phyloP scores from a whole-genome alignment of 2,329 filamentous ascomycete species.

The Triangularia setosa region DNA sequence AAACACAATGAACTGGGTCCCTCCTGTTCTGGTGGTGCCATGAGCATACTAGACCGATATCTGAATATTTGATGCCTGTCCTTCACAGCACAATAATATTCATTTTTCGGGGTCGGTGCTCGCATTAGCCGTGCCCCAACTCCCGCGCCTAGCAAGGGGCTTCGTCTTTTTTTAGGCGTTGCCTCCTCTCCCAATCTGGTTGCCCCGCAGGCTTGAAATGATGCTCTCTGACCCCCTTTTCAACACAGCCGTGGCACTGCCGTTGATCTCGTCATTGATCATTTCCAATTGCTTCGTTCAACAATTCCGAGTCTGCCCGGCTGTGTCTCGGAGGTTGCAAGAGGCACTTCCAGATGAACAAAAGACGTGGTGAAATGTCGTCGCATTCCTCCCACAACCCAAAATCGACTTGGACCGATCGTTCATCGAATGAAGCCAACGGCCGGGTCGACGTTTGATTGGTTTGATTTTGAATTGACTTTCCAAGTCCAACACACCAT shows the following conservation, averaged over 20 bases:
- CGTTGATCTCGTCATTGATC: not conserved
- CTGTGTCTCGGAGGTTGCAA: constrained; percentile 6
- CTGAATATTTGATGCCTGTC: too few relatives aligned
- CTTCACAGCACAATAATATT: not conserved
- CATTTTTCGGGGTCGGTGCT: not conserved
- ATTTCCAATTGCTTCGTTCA: not conserved
- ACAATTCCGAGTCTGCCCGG: not conserved
- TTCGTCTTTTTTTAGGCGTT: constrained; percentile 7
- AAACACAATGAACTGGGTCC: not conserved
- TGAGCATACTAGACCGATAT: too few relatives aligned
- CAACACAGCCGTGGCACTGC: not conserved
- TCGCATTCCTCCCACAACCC: constrained; percentile 5
- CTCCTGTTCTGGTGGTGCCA: not conserved
- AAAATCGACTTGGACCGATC: constrained; percentile 2
- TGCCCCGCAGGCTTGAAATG: constrained; percentile 6
- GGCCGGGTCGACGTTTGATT: constrained; percentile 5
- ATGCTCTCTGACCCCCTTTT: constrained; percentile 8
- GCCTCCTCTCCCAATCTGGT: constrained; percentile 5
- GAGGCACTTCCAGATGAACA: not conserved
- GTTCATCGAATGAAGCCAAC: constrained; percentile 1
- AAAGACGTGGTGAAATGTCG: not conserved
- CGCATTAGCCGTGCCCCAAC: constrained; percentile 5
- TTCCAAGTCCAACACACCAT: not conserved
- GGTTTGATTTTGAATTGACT: not conserved
- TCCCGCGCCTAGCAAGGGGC: constrained; percentile 5